phyloP scores from a whole-genome alignment of 2,329 filamentous ascomycete species.

The Cladosporium sphaerospermum region DNA sequence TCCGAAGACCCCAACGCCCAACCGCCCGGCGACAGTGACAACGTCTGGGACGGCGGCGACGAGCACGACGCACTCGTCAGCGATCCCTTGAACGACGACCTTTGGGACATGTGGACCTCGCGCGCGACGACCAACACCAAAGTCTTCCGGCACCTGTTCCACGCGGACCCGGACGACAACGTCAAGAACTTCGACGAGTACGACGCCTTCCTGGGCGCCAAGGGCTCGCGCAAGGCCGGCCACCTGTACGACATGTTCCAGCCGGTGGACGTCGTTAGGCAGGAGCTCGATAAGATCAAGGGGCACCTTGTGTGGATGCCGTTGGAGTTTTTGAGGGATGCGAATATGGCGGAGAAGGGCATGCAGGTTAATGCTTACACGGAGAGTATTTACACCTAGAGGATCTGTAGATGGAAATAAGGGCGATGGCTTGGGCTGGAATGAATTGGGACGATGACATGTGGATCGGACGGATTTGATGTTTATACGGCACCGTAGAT shows the following conservation, averaged over 20 bases:
- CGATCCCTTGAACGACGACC: conserved; percentile 52
- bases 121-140: conserved; percentile 66
- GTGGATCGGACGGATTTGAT: no score
- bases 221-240: conserved; percentile 57
- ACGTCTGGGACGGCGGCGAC: conserved; percentile 67
- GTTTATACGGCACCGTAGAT: no score
- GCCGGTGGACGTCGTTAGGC: conserved; percentile 64
- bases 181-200: conserved; percentile 90
- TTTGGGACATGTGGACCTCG: conserved; percentile 61
- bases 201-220: conserved; percentile 67
- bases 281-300: conserved; percentile 67
- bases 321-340: conserved; percentile 76
- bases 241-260: conserved; percentile 80
- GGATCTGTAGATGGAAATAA: neutral
- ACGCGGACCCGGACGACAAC: conserved; percentile 81
- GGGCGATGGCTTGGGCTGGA: no score
- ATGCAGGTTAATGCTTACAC: conserved; percentile 80
- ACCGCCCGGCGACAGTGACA: conserved; percentile 63
- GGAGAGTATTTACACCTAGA: conserved; percentile 73
- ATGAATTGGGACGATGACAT: no score
- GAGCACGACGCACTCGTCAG: conserved; percentile 53
- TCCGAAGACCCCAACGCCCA: conserved; percentile 67
- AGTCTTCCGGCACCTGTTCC: conserved; percentile 73
- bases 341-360: conserved; percentile 82
- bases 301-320: conserved; percentile 95